These are phyloP conservation scores for Pholiota microspora DNA, from an alignment of 768 basidiomycete genomes.

Conservation along the genomic window DNA sequence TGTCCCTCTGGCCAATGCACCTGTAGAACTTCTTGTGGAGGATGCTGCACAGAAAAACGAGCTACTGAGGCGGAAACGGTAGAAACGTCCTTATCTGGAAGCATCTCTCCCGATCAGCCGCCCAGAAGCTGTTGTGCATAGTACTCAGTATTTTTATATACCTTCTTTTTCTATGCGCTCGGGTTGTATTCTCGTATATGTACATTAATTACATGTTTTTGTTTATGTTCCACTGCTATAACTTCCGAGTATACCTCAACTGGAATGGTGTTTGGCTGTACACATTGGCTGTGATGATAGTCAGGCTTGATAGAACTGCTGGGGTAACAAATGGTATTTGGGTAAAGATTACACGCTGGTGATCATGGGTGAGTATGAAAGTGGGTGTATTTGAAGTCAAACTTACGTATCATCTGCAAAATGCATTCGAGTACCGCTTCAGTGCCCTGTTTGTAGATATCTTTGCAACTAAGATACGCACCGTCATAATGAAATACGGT, in stretches of 20 bases:
- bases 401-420: constrained; percentile 61
- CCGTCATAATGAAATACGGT: constrained; percentile 83
- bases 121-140: constrained; percentile 31
- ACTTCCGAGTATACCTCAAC: background rate
- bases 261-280: background rate
- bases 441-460: background rate
- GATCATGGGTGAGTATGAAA: background rate
- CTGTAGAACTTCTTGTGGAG: constrained; percentile 58
- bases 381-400: background rate
- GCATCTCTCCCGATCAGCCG: constrained; percentile 1
- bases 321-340: constrained; percentile 8
- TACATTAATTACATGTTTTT: constrained; percentile 14
- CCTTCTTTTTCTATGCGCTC: too few species aligned
- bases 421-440: constrained; percentile 6
- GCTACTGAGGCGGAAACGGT: background rate
- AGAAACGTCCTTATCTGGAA: background rate
- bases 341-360: constrained; percentile 32
- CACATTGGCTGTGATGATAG: background rate
- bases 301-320: background rate
- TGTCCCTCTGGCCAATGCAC: constrained; percentile 53
- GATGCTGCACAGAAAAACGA: constrained; percentile 40
- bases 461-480: constrained; percentile 28
- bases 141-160: too few species aligned
- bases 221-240: constrained; percentile 5
- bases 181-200: background rate